Evolutionary conservation across 192 early-diverging fungal genomes (phyloP).

Genomic region (Helicostylum pulchrum): DNA sequence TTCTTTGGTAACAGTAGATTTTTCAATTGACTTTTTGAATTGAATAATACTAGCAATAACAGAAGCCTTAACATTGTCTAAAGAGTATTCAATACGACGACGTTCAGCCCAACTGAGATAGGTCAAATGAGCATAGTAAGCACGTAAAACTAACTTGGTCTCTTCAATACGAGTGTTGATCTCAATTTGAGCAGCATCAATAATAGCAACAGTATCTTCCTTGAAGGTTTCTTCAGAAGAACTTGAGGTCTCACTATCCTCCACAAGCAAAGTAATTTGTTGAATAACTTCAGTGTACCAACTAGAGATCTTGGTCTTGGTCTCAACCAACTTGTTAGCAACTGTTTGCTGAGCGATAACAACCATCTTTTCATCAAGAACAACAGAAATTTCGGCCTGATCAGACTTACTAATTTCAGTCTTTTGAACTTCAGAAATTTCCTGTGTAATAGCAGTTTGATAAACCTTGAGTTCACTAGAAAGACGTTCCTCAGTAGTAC

Average conservation of each 20-base stretch:
- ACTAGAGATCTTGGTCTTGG: constrained; percentile 5
- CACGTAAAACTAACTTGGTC: constrained; percentile 13
- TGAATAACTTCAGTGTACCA: constrained; percentile 11
- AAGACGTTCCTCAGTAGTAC: constrained; percentile 6
- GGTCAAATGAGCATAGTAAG: constrained; percentile 22
- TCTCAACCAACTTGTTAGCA: constrained; percentile 1
- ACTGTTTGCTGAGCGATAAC: constrained; percentile 15
- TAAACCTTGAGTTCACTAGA: constrained; percentile 4
- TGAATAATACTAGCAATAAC: constrained; percentile 16
- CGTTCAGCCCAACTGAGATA: constrained; percentile 22
- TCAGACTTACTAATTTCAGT: neutral
- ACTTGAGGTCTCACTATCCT: neutral
- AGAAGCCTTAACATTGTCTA: constrained; percentile 17
- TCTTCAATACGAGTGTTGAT: constrained; percentile 13
- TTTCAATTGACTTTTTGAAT: constrained; percentile 7
- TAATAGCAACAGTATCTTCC: constrained; percentile 3
- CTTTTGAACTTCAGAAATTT: constrained; percentile 13
- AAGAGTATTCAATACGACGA: constrained; percentile 15
- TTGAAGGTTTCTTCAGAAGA: neutral
- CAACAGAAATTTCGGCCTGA: neutral
- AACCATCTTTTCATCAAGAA: constrained; percentile 13
- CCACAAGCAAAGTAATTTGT: constrained; percentile 8
- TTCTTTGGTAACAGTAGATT: constrained; percentile 2
- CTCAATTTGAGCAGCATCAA: constrained; percentile 15
- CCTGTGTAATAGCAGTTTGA: constrained; percentile 16